Conservation (phyloP, 2,329 filamentous ascomycete species). For the Xylaria sp. region DNA sequence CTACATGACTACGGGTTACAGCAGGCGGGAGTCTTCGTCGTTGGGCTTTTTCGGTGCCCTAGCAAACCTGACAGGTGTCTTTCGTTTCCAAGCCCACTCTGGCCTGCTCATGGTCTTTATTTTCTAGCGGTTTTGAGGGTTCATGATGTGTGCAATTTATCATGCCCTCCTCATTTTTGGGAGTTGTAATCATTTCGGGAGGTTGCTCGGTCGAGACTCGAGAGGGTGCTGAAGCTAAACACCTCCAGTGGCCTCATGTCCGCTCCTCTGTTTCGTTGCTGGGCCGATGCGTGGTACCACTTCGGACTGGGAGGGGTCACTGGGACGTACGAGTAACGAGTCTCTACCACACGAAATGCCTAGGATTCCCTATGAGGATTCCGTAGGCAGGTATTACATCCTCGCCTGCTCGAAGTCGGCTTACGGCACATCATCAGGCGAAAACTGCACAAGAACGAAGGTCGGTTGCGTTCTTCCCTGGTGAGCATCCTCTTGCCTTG, state of each 20-base stretch:
- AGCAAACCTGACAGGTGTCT: background rate
- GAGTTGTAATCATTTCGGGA: background rate
- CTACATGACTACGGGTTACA: background rate
- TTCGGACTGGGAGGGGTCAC: background rate
- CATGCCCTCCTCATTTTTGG: background rate
- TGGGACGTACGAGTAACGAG: background rate
- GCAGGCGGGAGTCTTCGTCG: background rate
- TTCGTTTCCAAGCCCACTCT: background rate
- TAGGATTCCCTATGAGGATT: background rate
- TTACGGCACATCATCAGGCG: background rate
- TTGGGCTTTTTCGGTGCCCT: background rate
- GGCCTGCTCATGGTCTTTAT: background rate
- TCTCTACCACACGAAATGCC: too few species aligned
- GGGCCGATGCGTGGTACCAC: background rate
- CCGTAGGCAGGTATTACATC: background rate
- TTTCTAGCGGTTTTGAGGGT: background rate
- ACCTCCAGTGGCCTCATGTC: background rate
- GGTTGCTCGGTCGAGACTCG: background rate
- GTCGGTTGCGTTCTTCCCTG: background rate
- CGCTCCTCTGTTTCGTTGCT: background rate
- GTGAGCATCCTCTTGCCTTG: background rate
- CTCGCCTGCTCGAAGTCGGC: background rate
- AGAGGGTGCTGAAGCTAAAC: background rate
- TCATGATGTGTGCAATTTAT: background rate
- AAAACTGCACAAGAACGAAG: background rate